Evolutionary conservation across 768 basidiomycete species (phyloP), one percentile per base, ranked within the genome.

Genomic region (Exidia glandulosa): DNA sequence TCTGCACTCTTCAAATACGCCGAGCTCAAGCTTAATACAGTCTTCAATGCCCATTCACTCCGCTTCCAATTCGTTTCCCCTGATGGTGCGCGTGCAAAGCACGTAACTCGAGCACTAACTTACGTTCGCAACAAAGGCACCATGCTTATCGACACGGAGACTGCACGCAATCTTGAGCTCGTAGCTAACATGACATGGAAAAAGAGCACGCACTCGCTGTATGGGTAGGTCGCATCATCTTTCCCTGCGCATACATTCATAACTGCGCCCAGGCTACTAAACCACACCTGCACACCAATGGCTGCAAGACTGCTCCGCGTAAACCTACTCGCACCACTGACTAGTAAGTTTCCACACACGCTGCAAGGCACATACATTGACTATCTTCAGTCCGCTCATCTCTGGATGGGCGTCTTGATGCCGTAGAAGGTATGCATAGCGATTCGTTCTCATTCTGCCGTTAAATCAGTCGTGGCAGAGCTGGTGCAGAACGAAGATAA

Each of bases 121-220:
- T n/a, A n/a, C n/a, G n/a, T n/a, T n/a, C n/a, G n/a, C n/a, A n/a
- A n/a, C 25, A 12, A 31, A 68, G 94, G 94, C 0, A 94, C 91
- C 0, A 90, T 97, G 88, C 81, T 96, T 80, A 88, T 99, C 63
- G 96, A 98, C 67, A 79, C 85, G 0, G 94, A 94, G 62, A 93
- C 89, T 0, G 90, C 85, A 2, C 81, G 81, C 45, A 94, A 95
- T 69, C 79, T 99, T 5, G 96, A 99, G 68, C 77, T 99, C 2
- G 87, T 95, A 16, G 81, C 77, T 9, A 98, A 94, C 68, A 79
- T 84, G 66, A 69, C 82, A 3, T 74, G 73, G 52, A 84, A 81
- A 65, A 90, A 83, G 69, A 86, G 84, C 0, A 67, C 75, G 1
- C 84, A 90, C 70, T 90, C 90, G 0, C 74, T 96, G 0, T 89